Percentiles rank a stretch among this genome's conserved stretches.
These are phyloP conservation scores for Lichtheimia hyalospora DNA, from an alignment of 371 early-diverging fungal genomes.

Conservation along the genomic window DNA sequence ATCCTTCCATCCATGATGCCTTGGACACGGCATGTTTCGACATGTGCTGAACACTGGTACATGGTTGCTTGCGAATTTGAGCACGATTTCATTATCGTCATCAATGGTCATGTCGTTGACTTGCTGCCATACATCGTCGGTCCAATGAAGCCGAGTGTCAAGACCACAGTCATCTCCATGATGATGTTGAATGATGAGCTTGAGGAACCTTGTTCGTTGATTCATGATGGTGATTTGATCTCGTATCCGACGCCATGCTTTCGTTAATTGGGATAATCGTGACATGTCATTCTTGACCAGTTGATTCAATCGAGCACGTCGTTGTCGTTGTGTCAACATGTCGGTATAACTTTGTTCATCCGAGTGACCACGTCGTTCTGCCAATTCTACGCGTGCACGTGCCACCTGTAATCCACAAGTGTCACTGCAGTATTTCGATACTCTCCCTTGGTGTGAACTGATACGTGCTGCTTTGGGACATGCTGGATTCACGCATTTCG, in stretches of 20 bases:
- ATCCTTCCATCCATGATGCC: slow-evolving; percentile 53
- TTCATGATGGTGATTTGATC: slow-evolving; percentile 17
- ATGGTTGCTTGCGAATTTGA: background rate
- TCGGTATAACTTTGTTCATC: slow-evolving; percentile 8
- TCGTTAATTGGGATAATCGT: slow-evolving; percentile 16
- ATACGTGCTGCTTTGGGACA: slow-evolving; percentile 37
- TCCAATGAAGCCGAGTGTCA: slow-evolving; percentile 50
- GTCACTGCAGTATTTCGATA: slow-evolving; percentile 45
- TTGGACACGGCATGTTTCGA: slow-evolving; percentile 35
- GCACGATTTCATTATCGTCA: slow-evolving; percentile 2
- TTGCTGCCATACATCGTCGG: slow-evolving; percentile 37
- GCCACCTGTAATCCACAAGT: slow-evolving; percentile 45
- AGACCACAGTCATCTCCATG: slow-evolving; percentile 42
- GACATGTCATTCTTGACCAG: slow-evolving; percentile 33
- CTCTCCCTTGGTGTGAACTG: slow-evolving; percentile 24
- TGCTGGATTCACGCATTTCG: slow-evolving; percentile 45
- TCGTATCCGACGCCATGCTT: slow-evolving; percentile 16
- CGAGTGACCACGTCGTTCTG: slow-evolving; percentile 20
- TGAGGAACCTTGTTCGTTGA: slow-evolving; percentile 18
- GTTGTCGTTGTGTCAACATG: slow-evolving; percentile 13
- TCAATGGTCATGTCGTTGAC: slow-evolving; percentile 15
- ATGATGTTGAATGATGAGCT: slow-evolving; percentile 17
- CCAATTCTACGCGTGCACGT: slow-evolving; percentile 32
- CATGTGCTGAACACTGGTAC: slow-evolving; percentile 11
- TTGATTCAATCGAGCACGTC: slow-evolving; percentile 11